These are phyloP conservation scores for Cladophialophora immunda DNA, from an alignment of 2,329 filamentous ascomycete species.

Conservation along the genomic window DNA sequence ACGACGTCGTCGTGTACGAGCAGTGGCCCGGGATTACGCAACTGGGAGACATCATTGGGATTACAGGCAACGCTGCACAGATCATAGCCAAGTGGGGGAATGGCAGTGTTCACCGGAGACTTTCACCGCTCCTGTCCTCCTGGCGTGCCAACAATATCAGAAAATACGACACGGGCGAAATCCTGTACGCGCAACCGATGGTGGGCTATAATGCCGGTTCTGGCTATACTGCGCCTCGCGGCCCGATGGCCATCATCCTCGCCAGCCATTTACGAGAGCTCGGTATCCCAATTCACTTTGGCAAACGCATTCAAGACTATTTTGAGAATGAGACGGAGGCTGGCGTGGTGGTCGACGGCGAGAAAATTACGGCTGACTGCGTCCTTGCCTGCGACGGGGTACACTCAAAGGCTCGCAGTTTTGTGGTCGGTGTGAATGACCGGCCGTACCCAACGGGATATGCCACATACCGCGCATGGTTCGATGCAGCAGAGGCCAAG, in stretches of 20 bases:
- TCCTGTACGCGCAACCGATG: slow-evolving; percentile 43
- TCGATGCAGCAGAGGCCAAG: slow-evolving; percentile 16
- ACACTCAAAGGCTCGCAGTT: slow-evolving; percentile 18
- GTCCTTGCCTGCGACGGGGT: slow-evolving; percentile 25
- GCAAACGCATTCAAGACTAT: slow-evolving; percentile 42
- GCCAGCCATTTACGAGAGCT: slow-evolving; percentile 26
- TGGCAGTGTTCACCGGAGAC: slow-evolving; percentile 37
- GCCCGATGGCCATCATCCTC: slow-evolving; percentile 42
- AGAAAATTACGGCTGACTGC: slow-evolving; percentile 12
- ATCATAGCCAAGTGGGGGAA: slow-evolving; percentile 42
- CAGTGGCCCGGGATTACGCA: slow-evolving; percentile 43
- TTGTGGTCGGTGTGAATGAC: slow-evolving; percentile 42
- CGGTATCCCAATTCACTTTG: slow-evolving; percentile 43
- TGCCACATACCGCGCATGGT: slow-evolving; percentile 42
- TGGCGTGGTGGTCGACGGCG: slow-evolving; percentile 24
- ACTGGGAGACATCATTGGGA: slow-evolving; percentile 57
- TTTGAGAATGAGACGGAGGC: slow-evolving; percentile 34
- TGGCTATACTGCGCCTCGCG: slow-evolving; percentile 46
- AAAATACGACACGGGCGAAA: slow-evolving; percentile 45
- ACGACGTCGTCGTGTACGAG: slow-evolving; percentile 65
- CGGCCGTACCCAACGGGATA: slow-evolving; percentile 45
- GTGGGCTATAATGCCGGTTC: slow-evolving; percentile 20
- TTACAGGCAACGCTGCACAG: slow-evolving; percentile 40
- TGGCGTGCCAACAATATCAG: slow-evolving; percentile 43
- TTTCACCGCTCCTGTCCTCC: slow-evolving; percentile 8